Evolutionary conservation across 2,329 filamentous ascomycete species (phyloP).

Genomic region (Furcasterigmium sp.): DNA sequence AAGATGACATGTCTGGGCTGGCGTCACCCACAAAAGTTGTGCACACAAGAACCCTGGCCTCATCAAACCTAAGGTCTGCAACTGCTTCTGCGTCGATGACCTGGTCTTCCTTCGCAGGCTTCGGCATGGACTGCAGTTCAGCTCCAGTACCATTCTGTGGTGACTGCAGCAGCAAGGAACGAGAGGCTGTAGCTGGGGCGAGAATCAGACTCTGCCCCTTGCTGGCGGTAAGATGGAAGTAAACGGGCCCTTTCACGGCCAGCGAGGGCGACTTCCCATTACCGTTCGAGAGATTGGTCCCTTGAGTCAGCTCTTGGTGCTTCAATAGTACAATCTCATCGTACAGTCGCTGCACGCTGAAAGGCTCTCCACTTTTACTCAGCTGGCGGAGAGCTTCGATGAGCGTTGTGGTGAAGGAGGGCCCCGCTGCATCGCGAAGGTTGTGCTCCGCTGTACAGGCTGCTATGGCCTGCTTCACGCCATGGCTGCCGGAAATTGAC

Average conservation of each 20-base stretch:
- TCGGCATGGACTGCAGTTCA: constrained; percentile 9
- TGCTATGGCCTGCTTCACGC: constrained; percentile 58
- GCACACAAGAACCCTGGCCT: constrained; percentile 58
- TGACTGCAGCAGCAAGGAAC: constrained; percentile 21
- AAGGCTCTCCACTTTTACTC: constrained; percentile 41
- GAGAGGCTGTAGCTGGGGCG: constrained; percentile 34
- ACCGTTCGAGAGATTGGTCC: constrained; percentile 39
- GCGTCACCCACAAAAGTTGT: constrained; percentile 63
- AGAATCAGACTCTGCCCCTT: constrained; percentile 49
- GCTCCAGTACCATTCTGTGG: constrained; percentile 15
- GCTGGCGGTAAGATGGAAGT: constrained; percentile 51
- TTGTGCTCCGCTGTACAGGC: constrained; percentile 51
- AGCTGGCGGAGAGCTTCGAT: constrained; percentile 51
- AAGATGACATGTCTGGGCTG: constrained; percentile 60
- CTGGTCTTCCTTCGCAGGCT: constrained; percentile 28
- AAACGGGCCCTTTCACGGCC: constrained; percentile 37
- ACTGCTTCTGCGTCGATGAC: constrained; percentile 42
- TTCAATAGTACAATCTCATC: constrained; percentile 47
- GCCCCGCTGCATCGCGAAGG: constrained; percentile 35
- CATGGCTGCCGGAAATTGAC: constrained; percentile 44
- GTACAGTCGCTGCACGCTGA: constrained; percentile 50
- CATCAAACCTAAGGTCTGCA: constrained; percentile 55
- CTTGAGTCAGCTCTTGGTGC: constrained; percentile 38
- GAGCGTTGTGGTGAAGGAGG: constrained; percentile 54
- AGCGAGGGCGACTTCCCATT: constrained; percentile 24